Evolutionary conservation across 2,329 filamentous ascomycete genomes (phyloP).

Genomic region (Paraphoma sp.): DNA sequence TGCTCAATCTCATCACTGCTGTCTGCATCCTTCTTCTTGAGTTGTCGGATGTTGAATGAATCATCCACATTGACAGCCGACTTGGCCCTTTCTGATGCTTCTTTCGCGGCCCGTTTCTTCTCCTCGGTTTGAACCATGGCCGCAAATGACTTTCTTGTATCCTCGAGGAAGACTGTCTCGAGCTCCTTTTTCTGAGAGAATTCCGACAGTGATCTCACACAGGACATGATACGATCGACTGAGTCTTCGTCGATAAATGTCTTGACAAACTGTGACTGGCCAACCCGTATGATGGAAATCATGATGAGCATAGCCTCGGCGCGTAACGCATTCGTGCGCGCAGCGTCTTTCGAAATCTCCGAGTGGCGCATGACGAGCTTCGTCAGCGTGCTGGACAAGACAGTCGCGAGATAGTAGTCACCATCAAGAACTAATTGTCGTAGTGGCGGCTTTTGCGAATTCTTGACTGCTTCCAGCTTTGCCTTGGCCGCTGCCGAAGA

Average conservation of each 20-base stretch:
- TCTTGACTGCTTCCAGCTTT: constrained; percentile 94
- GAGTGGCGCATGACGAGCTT: constrained; percentile 98
- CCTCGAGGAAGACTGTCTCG: constrained; percentile 89
- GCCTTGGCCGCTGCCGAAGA: constrained; percentile 89
- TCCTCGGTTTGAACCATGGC: constrained; percentile 98
- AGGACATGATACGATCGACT: constrained; percentile 98
- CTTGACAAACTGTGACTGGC: constrained; percentile 98
- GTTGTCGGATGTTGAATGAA: constrained; percentile 87
- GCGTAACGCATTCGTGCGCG: constrained; percentile 89
- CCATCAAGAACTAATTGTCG: constrained; percentile 91
- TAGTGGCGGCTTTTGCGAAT: constrained; percentile 93
- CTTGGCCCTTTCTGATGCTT: constrained; percentile 90
- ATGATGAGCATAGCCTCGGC: constrained; percentile 99
- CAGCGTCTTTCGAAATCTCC: constrained; percentile 84
- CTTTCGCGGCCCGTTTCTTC: constrained; percentile 95
- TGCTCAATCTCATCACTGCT: constrained; percentile 84
- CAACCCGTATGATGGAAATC: constrained; percentile 97
- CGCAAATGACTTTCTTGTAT: constrained; percentile 93
- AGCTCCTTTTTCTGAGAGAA: constrained; percentile 89
- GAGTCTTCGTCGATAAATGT: constrained; percentile 97
- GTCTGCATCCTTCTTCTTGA: constrained; percentile 84
- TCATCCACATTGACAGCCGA: constrained; percentile 95
- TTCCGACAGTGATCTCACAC: constrained; percentile 88
- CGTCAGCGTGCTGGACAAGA: constrained; percentile 93
- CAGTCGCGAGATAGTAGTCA: constrained; percentile 94